phyloP scores from a whole-genome alignment of 2,329 filamentous ascomycete genomes.

The Malbranchea zuffiana region DNA sequence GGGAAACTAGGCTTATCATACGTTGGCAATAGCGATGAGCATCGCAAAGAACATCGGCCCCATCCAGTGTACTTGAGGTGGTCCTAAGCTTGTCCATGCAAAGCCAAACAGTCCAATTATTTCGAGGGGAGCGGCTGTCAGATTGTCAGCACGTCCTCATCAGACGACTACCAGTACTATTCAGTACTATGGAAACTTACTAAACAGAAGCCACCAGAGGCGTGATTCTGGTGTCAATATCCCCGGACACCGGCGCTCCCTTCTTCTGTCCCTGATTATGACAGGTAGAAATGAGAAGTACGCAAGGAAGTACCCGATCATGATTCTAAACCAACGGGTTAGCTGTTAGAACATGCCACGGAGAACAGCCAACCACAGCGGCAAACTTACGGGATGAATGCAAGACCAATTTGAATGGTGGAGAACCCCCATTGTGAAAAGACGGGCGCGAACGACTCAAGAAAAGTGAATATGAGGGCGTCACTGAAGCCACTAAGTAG shows the following conservation, averaged over 20 bases:
- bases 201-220: conserved; percentile 49
- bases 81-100: conserved; percentile 48
- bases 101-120: conserved; percentile 52
- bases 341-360: neutral
- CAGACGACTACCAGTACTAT: neutral
- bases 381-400: conserved; percentile 42
- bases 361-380: too few relatives aligned
- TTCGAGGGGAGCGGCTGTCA: conserved; percentile 42
- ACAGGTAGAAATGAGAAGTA: conserved; percentile 47
- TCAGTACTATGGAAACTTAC: conserved; percentile 17
- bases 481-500: conserved; percentile 55
- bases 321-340: conserved; percentile 22
- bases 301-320: conserved; percentile 48
- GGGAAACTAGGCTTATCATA: conserved; percentile 33
- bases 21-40: conserved; percentile 52
- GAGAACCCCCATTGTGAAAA: conserved; percentile 51
- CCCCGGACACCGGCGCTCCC: conserved; percentile 30
- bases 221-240: conserved; percentile 49
- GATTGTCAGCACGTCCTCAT: neutral
- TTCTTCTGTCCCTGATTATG: conserved; percentile 36
- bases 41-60: conserved; percentile 48
- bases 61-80: conserved; percentile 47
- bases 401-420: conserved; percentile 38
- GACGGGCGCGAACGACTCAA: conserved; percentile 51
- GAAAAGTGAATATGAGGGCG: conserved; percentile 55